Evolutionary conservation across 176 grass and related monocot genomes (phyloP).

Genomic region (Chloris gayana): DNA sequence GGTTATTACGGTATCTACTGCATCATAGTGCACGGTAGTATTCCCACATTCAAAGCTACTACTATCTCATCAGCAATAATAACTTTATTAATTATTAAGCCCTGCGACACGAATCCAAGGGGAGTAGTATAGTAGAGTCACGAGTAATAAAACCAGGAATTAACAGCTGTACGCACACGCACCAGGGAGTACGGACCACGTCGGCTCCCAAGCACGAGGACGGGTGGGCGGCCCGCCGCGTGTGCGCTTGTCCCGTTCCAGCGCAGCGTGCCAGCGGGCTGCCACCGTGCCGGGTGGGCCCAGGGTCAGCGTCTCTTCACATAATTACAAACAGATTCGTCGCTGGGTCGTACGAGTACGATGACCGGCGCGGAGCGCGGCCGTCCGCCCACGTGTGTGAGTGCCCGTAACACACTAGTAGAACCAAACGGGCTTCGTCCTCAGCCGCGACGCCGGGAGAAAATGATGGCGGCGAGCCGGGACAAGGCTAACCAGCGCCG

Average conservation of each 20-base stretch:
- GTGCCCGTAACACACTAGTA: not conserved
- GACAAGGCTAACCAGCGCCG: not conserved
- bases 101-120: not conserved
- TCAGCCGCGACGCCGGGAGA: too few species aligned
- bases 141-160: not conserved
- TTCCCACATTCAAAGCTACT: too few species aligned
- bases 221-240: not conserved
- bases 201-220: conserved; percentile 25
- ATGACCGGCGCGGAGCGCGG: not conserved
- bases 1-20: too few species aligned
- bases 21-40: too few species aligned
- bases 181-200: conserved; percentile 10
- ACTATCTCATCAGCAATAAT: too few species aligned
- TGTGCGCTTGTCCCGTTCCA: conserved; percentile 33
- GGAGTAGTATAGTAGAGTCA: not conserved
- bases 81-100: too few species aligned
- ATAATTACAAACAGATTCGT: not conserved
- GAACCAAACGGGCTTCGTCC: too few species aligned
- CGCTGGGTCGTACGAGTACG: conserved; percentile 13
- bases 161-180: conserved; percentile 8
- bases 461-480: not conserved
- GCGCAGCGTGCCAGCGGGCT: not conserved
- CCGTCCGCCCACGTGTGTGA: conserved; percentile 37
- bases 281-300: not conserved
- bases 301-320: not conserved